These are phyloP conservation scores for Dactylonectria estremocensis DNA, from an alignment of 2,329 filamentous ascomycete species.

Conservation along the genomic window DNA sequence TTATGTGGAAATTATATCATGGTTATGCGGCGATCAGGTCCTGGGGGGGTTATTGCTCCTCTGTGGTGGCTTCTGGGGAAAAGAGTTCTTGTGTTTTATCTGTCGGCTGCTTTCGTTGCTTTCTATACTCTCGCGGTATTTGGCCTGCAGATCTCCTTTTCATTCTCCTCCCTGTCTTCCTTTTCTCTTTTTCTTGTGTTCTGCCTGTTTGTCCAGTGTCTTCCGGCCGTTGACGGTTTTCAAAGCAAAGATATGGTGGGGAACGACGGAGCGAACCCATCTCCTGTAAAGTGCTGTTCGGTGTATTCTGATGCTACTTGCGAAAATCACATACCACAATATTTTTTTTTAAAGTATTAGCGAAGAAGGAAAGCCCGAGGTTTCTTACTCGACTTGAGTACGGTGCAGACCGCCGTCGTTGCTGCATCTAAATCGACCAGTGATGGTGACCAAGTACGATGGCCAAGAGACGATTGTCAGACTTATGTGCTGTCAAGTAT, in stretches of 20 bases:
- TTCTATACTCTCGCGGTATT: constrained; percentile 30
- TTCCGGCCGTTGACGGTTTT: constrained; percentile 19
- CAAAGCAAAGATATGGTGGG: constrained; percentile 36
- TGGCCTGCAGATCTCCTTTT: constrained; percentile 39
- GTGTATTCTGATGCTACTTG: constrained; percentile 48
- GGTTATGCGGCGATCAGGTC: constrained; percentile 57
- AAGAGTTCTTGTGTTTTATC: constrained; percentile 48
- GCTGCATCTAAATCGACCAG: not conserved
- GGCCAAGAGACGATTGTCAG: no score
- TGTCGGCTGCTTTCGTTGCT: constrained; percentile 23
- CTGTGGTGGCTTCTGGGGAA: constrained; percentile 52
- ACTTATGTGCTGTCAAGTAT: no score
- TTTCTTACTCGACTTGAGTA: constrained; percentile 12
- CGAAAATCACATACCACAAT: constrained; percentile 51
- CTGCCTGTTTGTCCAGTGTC: constrained; percentile 27
- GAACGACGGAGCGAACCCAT: constrained; percentile 28
- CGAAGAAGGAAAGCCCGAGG: constrained; percentile 32
- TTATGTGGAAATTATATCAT: constrained; percentile 58
- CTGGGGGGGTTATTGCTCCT: constrained; percentile 48
- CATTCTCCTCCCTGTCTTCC: constrained; percentile 31
- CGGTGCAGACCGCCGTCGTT: not conserved
- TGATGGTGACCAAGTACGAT: not conserved
- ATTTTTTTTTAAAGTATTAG: constrained; percentile 36
- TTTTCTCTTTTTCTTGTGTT: constrained; percentile 31
- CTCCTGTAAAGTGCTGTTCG: constrained; percentile 42